These are phyloP conservation scores for Artemisia argyi DNA, from an alignment of 129 eudicot species.

Conservation along the genomic window DNA sequence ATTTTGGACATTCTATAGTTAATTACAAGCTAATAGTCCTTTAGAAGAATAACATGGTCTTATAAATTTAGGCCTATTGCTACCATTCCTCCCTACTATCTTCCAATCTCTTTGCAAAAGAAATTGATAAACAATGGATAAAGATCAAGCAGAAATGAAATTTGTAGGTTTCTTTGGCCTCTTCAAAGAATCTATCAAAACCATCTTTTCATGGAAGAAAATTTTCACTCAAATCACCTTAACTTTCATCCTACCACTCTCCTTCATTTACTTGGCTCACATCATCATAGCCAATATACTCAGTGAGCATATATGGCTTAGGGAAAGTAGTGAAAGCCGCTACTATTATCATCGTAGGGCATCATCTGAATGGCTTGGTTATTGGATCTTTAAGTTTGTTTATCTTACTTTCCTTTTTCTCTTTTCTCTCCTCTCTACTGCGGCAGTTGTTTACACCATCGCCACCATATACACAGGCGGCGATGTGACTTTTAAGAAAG, in stretches of 20 bases:
- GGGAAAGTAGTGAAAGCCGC: neutral
- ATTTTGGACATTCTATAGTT: slow-evolving; percentile 5
- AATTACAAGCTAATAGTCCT: slow-evolving; percentile 17
- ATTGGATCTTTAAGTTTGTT: slow-evolving; percentile 31
- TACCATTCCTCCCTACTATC: slow-evolving; percentile 7
- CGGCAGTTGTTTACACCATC: slow-evolving; percentile 42
- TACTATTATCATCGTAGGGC: neutral
- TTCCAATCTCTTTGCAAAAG: neutral
- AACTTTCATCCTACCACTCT: slow-evolving; percentile 44
- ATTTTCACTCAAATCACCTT: slow-evolving; percentile 38
- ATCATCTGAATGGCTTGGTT: slow-evolving; percentile 25
- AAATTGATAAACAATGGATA: slow-evolving; percentile 28
- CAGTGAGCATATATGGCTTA: slow-evolving; percentile 12
- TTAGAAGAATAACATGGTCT: neutral
- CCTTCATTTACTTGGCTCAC: slow-evolving; percentile 38
- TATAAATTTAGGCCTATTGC: slow-evolving; percentile 24
- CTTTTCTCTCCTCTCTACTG: slow-evolving; percentile 44
- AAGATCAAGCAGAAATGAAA: slow-evolving; percentile 41
- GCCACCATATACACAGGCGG: slow-evolving; percentile 34
- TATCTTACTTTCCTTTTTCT: slow-evolving; percentile 36
- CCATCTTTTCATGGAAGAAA: slow-evolving; percentile 35
- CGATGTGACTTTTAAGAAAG: slow-evolving; percentile 37
- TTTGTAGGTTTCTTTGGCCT: slow-evolving; percentile 41
- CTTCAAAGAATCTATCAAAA: slow-evolving; percentile 37
- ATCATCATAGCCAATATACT: slow-evolving; percentile 11